These are phyloP conservation scores for Botrytis sinoallii DNA, from an alignment of 2,329 filamentous ascomycete species.

Conservation along the genomic window DNA sequence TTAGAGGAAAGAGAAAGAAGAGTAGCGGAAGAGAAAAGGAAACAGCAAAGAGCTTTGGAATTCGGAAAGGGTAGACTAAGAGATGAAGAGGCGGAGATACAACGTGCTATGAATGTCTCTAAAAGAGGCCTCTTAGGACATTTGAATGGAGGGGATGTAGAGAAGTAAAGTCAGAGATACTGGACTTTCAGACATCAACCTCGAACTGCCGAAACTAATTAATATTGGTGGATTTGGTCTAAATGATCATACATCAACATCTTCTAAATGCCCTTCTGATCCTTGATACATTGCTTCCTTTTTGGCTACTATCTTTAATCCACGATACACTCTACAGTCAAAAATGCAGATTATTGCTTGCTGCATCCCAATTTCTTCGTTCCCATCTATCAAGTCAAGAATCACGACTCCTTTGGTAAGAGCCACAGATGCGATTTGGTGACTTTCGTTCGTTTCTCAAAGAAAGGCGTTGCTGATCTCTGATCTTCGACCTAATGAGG, in stretches of 20 bases:
- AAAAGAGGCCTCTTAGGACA: conserved; percentile 65
- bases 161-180: background rate
- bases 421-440: background rate
- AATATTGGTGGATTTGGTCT: background rate
- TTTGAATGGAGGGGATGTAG: conserved; percentile 39
- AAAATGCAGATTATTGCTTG: background rate
- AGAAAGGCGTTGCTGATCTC: background rate
- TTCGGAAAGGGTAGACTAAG: conserved; percentile 59
- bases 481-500: background rate
- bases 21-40: conserved; percentile 61
- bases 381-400: background rate
- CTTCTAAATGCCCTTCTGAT: background rate
- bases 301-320: background rate
- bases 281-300: background rate
- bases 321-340: background rate
- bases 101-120: conserved; percentile 65
- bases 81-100: conserved; percentile 66
- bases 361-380: too few species aligned
- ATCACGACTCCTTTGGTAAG: background rate
- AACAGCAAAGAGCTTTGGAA: conserved; percentile 56
- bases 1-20: conserved; percentile 60
- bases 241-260: background rate
- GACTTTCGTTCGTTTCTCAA: background rate
- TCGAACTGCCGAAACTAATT: background rate
- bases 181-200: background rate